A percentile compares a stretch with the other conserved stretches of the same genome.
Evolutionary conservation across 2,329 filamentous ascomycete genomes (phyloP).

Genomic region (Mariannaea elegans): DNA sequence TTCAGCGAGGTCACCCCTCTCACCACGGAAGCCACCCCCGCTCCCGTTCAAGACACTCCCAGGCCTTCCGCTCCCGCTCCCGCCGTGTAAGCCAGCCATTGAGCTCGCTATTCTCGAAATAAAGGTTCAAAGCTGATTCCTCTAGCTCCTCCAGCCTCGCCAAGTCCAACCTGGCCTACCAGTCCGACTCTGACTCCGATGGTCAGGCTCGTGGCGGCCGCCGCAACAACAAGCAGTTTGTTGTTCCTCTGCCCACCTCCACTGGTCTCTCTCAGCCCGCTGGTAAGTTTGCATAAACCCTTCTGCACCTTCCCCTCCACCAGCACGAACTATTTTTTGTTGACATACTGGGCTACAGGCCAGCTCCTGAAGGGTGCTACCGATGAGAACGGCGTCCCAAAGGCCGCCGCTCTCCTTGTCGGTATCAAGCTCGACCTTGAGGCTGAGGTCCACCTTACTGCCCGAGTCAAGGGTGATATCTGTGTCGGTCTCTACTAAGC

Average conservation of each 20-base stretch:
- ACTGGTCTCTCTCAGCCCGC: constrained; percentile 49
- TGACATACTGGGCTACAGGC: constrained; percentile 45
- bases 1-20: constrained; percentile 33
- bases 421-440: constrained; percentile 72
- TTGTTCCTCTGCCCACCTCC: constrained; percentile 42
- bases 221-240: constrained; percentile 39
- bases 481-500: constrained; percentile 51
- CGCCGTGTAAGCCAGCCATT: constrained; percentile 26
- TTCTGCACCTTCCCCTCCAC: no score
- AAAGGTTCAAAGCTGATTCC: constrained; percentile 19
- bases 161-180: constrained; percentile 41
- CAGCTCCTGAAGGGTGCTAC: constrained; percentile 65
- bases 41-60: constrained; percentile 25
- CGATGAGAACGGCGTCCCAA: constrained; percentile 65
- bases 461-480: constrained; percentile 68
- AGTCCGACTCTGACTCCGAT: constrained; percentile 43
- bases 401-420: constrained; percentile 65
- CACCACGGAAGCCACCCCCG: constrained; percentile 30
- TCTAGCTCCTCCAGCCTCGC: constrained; percentile 30
- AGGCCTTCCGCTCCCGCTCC: constrained; percentile 25
- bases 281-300: constrained; percentile 39
- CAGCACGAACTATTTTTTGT: not conserved
- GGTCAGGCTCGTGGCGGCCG: constrained; percentile 43
- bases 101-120: not conserved
- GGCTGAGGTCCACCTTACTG: constrained; percentile 69